Evolutionary conservation across 805 yeast genomes (phyloP).

Genomic region (Komagataella pastoris): DNA sequence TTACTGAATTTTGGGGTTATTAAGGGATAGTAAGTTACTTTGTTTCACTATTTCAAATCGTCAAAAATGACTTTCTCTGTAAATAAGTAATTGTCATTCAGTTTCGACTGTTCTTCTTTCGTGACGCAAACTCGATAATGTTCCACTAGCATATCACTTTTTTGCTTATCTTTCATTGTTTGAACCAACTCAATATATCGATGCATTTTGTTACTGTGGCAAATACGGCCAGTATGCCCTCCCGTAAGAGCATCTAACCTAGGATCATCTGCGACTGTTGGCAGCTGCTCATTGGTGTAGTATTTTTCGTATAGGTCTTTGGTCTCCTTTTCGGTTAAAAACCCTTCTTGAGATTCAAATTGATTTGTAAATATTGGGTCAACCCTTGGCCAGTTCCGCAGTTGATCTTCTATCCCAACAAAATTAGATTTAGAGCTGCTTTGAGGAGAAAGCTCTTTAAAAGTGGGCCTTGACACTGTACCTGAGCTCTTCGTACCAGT

Average conservation of each 20-base stretch:
- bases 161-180: background rate
- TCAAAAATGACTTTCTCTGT: background rate
- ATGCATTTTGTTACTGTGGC: conserved; percentile 5
- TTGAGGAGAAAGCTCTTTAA: background rate
- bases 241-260: background rate
- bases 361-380: background rate
- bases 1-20: background rate
- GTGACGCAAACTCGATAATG: background rate
- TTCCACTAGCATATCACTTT: background rate
- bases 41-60: background rate
- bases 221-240: background rate
- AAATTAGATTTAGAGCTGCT: background rate
- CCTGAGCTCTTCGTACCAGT: background rate
- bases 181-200: conserved; percentile 3
- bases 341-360: background rate
- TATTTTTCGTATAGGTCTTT: background rate
- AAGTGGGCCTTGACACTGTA: background rate
- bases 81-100: background rate
- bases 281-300: background rate
- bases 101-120: background rate
- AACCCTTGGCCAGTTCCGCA: background rate
- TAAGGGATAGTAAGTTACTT: background rate
- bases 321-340: background rate
- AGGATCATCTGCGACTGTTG: background rate
- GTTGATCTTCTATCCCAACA: background rate